A percentile compares a stretch with the other conserved stretches of the same genome.
phyloP scores from a whole-genome alignment of 2,329 filamentous ascomycete genomes.

The Alternaria sp. region DNA sequence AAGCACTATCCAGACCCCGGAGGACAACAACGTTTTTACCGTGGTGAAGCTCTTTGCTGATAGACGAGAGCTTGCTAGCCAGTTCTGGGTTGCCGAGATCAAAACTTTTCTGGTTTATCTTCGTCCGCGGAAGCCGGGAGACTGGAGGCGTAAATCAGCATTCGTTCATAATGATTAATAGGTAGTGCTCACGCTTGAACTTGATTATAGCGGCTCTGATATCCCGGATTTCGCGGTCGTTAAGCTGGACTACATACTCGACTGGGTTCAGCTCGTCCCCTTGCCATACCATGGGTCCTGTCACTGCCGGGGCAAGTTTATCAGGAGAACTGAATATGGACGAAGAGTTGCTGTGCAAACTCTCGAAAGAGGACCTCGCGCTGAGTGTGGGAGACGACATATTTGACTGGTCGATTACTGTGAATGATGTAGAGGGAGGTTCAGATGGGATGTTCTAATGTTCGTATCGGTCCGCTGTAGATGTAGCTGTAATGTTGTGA shows the following conservation, averaged over 20 bases:
- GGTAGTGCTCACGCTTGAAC: slow-evolving; percentile 39
- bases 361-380: slow-evolving; percentile 42
- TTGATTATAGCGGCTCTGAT: slow-evolving; percentile 46
- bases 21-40: slow-evolving; percentile 43
- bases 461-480: slow-evolving; percentile 9
- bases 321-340: slow-evolving; percentile 40
- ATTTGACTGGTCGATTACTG: slow-evolving; percentile 5
- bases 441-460: background rate
- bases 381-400: slow-evolving; percentile 42
- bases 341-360: slow-evolving; percentile 37
- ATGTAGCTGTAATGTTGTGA: background rate
- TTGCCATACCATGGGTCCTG: slow-evolving; percentile 47
- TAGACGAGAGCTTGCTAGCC: slow-evolving; percentile 32
- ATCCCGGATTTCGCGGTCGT: slow-evolving; percentile 35
- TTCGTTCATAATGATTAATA: background rate
- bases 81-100: slow-evolving; percentile 34
- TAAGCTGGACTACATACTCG: slow-evolving; percentile 42
- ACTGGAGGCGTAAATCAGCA: slow-evolving; percentile 20
- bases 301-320: slow-evolving; percentile 38
- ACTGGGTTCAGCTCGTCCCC: slow-evolving; percentile 36
- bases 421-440: background rate
- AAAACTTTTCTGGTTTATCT: slow-evolving; percentile 39
- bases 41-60: slow-evolving; percentile 43
- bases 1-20: slow-evolving; percentile 44
- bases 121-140: slow-evolving; percentile 24